A percentile compares a stretch with the other conserved stretches of the same genome.
Evolutionary conservation across 306 rosid species (phyloP).

Genomic region (Benincasa hispida): DNA sequence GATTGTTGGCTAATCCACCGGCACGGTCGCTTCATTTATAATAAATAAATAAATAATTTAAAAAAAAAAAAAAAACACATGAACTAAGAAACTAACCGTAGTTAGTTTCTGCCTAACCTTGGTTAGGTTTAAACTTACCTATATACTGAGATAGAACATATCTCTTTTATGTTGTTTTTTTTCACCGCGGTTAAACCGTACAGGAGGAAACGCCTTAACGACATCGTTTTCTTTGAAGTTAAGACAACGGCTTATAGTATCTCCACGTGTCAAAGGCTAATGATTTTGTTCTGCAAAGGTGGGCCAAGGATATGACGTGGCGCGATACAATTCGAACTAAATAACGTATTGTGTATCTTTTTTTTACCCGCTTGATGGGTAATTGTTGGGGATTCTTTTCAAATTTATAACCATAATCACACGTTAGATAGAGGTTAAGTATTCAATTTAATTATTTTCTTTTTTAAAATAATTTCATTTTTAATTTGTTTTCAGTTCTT

Average conservation of each 20-base stretch:
- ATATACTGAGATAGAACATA: neutral
- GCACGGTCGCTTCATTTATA: constrained; percentile 3
- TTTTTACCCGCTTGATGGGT: neutral
- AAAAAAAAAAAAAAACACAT: neutral
- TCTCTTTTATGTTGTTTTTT: neutral
- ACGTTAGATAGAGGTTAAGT: neutral
- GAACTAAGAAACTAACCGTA: neutral
- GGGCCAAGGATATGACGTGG: neutral
- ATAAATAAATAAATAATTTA: too few species aligned
- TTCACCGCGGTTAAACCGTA: constrained; percentile 9
- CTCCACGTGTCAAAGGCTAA: neutral
- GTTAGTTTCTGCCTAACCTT: constrained; percentile 7
- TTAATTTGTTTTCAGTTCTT: too few species aligned
- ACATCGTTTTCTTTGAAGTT: constrained; percentile 2
- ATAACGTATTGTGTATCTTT: neutral
- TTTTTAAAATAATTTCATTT: too few species aligned
- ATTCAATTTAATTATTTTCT: neutral
- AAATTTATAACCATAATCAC: neutral
- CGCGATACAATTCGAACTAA: neutral
- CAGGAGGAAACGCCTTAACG: neutral
- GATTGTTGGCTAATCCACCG: neutral
- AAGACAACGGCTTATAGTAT: neutral
- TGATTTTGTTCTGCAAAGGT: neutral
- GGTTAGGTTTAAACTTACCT: neutral
- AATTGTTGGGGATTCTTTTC: neutral